Percentiles rank a stretch among this genome's conserved stretches.
phyloP scores from a whole-genome alignment of 805 yeast genomes.

The Blastobotrys americana region DNA sequence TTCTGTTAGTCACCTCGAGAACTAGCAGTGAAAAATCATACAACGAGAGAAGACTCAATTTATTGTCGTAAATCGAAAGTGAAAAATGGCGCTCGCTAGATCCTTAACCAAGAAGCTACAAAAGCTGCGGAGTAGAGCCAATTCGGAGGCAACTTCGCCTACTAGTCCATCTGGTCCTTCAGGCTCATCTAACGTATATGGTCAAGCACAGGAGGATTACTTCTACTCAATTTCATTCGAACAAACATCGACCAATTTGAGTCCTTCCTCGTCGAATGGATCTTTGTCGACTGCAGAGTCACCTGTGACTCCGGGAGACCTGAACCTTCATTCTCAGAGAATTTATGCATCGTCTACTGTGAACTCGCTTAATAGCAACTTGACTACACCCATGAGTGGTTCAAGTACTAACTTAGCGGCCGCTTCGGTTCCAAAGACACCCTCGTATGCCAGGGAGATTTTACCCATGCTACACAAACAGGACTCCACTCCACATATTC shows the following conservation, averaged over 20 bases:
- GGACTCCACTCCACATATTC: background rate
- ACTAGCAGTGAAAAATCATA: no score
- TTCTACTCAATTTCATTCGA: slow-evolving; percentile 19
- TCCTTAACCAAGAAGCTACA: background rate
- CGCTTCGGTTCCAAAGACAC: background rate
- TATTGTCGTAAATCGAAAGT: no score
- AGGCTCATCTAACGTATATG: background rate
- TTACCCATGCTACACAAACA: slow-evolving; percentile 8
- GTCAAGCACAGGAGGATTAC: slow-evolving; percentile 7
- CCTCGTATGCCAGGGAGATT: slow-evolving; percentile 9
- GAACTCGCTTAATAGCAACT: background rate
- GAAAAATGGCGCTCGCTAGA: background rate
- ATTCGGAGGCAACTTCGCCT: background rate
- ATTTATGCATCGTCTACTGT: slow-evolving; percentile 1
- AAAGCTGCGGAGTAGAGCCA: background rate
- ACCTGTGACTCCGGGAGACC: slow-evolving; percentile 6
- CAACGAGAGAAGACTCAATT: no score
- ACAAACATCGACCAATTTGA: slow-evolving; percentile 10
- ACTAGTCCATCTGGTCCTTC: background rate
- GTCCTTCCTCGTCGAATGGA: slow-evolving; percentile 2
- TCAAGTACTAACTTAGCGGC: background rate
- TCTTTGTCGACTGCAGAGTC: slow-evolving; percentile 5
- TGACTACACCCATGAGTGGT: background rate
- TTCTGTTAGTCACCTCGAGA: background rate
- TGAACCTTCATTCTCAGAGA: background rate